These are phyloP conservation scores for Agrocybe pediades DNA, from an alignment of 768 basidiomycete species.

Conservation along the genomic window DNA sequence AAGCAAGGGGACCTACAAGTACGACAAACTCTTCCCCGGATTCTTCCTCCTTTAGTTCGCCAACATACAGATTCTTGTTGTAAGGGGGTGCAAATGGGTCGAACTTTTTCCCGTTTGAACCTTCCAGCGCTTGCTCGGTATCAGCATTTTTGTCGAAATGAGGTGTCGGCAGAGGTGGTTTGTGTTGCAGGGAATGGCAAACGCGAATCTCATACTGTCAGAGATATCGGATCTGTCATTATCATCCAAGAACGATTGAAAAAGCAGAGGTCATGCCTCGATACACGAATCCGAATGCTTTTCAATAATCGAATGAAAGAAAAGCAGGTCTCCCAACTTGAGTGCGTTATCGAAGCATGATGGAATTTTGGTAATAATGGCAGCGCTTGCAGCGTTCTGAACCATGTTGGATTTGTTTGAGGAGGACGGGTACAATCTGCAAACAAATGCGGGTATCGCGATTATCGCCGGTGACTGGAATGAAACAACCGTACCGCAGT, in stretches of 20 bases:
- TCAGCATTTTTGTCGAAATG: slow-evolving; percentile 30
- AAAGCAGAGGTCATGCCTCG: slow-evolving; percentile 45
- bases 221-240: neutral
- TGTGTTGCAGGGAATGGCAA: slow-evolving; percentile 85
- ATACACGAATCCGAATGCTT: slow-evolving; percentile 62
- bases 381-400: slow-evolving; percentile 27
- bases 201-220: slow-evolving; percentile 81
- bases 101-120: slow-evolving; percentile 31
- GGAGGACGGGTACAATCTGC: neutral
- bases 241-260: neutral
- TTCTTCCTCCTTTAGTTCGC: slow-evolving; percentile 69
- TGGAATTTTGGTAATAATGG: slow-evolving; percentile 58
- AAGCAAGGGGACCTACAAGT: slow-evolving; percentile 49
- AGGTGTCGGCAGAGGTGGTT: slow-evolving; percentile 55
- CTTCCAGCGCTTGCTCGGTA: slow-evolving; percentile 21
- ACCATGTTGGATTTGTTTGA: slow-evolving; percentile 24
- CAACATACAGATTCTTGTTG: slow-evolving; percentile 70
- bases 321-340: slow-evolving; percentile 66
- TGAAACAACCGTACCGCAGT: neutral
- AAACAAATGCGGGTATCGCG: neutral
- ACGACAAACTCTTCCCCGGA: slow-evolving; percentile 61
- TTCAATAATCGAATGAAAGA: slow-evolving; percentile 75
- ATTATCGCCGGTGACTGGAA: neutral
- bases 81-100: slow-evolving; percentile 93
- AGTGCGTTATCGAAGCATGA: slow-evolving; percentile 59